Conservation (phyloP, 2,329 filamentous ascomycete species). For the Trichoderma cornu-damae region DNA sequence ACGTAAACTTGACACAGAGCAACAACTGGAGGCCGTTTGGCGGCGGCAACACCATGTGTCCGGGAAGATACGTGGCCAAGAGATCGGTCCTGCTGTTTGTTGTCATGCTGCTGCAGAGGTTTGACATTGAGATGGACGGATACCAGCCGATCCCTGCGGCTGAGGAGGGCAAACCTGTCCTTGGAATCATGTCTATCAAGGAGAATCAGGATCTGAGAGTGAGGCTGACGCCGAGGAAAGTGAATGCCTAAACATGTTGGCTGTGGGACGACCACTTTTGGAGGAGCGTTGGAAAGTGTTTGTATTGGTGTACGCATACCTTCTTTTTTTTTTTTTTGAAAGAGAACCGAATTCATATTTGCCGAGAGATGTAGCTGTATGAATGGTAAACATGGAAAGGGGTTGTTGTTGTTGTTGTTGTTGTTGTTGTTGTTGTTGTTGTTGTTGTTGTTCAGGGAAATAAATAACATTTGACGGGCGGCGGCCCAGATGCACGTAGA, state of each 20-base stretch:
- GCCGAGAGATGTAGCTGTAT: neutral
- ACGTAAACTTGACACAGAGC: slow-evolving; percentile 18
- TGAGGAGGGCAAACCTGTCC: neutral
- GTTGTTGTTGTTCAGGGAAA: too few relatives aligned
- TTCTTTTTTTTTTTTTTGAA: too few relatives aligned
- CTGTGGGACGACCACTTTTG: too few relatives aligned
- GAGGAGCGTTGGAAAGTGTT: neutral
- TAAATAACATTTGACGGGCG: too few relatives aligned
- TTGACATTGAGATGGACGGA: slow-evolving; percentile 13
- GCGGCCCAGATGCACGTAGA: too few relatives aligned
- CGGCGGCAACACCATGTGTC: slow-evolving; percentile 28
- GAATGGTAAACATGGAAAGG: neutral
- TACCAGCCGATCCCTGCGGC: neutral
- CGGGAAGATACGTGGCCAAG: slow-evolving; percentile 24
- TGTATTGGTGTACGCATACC: too few relatives aligned
- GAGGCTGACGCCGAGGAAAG: neutral
- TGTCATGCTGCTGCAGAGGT: slow-evolving; percentile 24
- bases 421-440: too few relatives aligned
- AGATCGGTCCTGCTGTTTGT: slow-evolving; percentile 21
- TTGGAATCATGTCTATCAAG: slow-evolving; percentile 1
- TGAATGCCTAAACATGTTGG: neutral
- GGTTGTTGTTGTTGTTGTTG: too few relatives aligned
- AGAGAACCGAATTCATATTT: too few relatives aligned
- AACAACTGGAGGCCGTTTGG: slow-evolving; percentile 27
- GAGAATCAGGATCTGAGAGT: neutral